These are phyloP conservation scores for Globisporangium mamillatum DNA, from an alignment of 352 stramenopile species.

Conservation along the genomic window DNA sequence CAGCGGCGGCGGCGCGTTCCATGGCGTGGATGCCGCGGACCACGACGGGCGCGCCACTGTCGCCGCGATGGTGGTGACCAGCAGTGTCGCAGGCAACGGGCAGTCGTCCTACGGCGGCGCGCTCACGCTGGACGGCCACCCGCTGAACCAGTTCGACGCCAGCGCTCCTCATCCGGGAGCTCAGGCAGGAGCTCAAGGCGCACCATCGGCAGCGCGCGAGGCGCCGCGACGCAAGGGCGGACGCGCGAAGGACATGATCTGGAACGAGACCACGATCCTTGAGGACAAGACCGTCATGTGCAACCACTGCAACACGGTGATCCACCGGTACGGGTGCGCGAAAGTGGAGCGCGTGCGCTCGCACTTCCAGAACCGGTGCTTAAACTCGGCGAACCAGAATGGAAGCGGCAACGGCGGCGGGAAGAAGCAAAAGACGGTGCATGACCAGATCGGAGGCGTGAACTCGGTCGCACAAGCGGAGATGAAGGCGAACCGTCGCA, in stretches of 20 bases:
- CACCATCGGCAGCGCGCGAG: not conserved
- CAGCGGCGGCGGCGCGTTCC: not conserved
- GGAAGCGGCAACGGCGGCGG: slow-evolving; percentile 17
- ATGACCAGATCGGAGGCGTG: not conserved
- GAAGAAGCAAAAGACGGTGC: slow-evolving; percentile 4
- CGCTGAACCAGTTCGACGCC: slow-evolving; percentile 11
- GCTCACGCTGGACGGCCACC: slow-evolving; percentile 11
- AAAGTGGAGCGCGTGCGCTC: slow-evolving; percentile 72
- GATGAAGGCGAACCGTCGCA: slow-evolving; percentile 3
- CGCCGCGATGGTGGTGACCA: not conserved
- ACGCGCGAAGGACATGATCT: slow-evolving; percentile 51
- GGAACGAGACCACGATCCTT: slow-evolving; percentile 53
- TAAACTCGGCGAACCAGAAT: slow-evolving; percentile 11
- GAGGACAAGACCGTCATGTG: slow-evolving; percentile 62
- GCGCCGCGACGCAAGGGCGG: slow-evolving; percentile 42
- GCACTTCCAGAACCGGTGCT: slow-evolving; percentile 66
- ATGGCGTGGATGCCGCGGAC: slow-evolving; percentile 7
- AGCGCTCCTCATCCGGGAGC: not conserved
- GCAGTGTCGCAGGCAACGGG: no score
- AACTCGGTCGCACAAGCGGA: not conserved
- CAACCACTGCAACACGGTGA: slow-evolving; percentile 61
- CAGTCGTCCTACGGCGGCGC: not conserved
- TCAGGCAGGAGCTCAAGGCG: not conserved
- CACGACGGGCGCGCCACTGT: slow-evolving; percentile 5
- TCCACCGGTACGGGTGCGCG: slow-evolving; percentile 62